phyloP scores from a whole-genome alignment of 176 grass and related monocot genomes.

The Zoysia pacifica region DNA sequence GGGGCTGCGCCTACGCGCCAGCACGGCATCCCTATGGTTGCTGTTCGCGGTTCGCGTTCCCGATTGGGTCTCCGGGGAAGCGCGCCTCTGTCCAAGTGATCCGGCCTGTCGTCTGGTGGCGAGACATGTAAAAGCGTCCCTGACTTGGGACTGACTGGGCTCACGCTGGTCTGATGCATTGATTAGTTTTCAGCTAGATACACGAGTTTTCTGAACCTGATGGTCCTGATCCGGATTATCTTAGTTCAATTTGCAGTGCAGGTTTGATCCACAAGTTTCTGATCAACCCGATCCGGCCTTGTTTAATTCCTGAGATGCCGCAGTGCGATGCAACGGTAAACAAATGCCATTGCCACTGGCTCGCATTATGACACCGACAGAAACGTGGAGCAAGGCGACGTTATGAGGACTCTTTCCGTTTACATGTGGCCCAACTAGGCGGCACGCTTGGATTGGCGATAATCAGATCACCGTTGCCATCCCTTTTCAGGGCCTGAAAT shows the following conservation, averaged over 20 bases:
- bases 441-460: no score
- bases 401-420: background rate
- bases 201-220: background rate
- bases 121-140: background rate
- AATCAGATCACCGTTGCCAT: background rate
- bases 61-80: background rate
- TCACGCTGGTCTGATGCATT: background rate
- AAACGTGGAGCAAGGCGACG: background rate
- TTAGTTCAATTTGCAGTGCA: background rate
- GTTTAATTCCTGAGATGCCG: background rate
- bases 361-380: background rate
- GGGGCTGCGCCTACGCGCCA: no score
- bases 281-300: background rate
- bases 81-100: background rate
- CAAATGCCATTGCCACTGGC: background rate
- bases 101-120: background rate
- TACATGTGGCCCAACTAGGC: background rate
- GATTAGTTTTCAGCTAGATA: background rate
- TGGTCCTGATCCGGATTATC: background rate
- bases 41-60: background rate
- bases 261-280: background rate
- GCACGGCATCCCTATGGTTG: no score
- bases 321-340: background rate
- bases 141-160: background rate
- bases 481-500: background rate